These are phyloP conservation scores for Multifurca ochricompacta DNA, from an alignment of 768 basidiomycete species.

Conservation along the genomic window DNA sequence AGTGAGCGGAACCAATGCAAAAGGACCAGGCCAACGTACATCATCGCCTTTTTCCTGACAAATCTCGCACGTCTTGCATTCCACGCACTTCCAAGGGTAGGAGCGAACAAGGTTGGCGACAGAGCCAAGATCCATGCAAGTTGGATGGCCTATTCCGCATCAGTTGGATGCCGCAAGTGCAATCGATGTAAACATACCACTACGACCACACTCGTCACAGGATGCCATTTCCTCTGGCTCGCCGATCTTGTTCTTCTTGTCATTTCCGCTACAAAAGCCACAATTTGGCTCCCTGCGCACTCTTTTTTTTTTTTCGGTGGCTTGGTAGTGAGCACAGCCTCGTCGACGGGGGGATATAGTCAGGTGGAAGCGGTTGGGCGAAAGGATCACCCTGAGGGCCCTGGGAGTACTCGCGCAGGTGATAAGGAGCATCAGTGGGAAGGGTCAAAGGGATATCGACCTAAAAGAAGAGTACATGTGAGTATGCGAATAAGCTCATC, in stretches of 20 bases:
- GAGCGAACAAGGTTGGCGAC: conserved; percentile 54
- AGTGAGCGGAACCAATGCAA: conserved; percentile 17
- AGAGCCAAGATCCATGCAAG: conserved; percentile 61
- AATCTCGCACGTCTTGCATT: conserved; percentile 89
- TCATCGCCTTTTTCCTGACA: conserved; percentile 83
- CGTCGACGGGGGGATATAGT: conserved; percentile 42
- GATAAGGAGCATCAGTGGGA: conserved; percentile 18
- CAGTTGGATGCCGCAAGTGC: neutral
- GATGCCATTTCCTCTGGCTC: conserved; percentile 63
- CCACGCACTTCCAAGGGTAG: conserved; percentile 83
- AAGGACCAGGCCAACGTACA: conserved; percentile 45
- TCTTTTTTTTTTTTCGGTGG: conserved; percentile 40
- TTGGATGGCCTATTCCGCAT: conserved; percentile 62
- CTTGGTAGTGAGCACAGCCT: conserved; percentile 33
- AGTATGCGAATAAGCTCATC: conserved; percentile 13
- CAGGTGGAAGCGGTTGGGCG: conserved; percentile 51
- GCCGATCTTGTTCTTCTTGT: conserved; percentile 47
- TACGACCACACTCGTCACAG: conserved; percentile 77
- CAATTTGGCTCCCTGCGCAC: conserved; percentile 57
- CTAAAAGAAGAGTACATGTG: conserved; percentile 13
- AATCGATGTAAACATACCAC: conserved; percentile 44
- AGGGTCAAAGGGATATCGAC: conserved; percentile 12
- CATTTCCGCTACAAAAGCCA: conserved; percentile 69
- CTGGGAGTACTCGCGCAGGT: conserved; percentile 48
- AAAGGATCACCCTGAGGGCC: conserved; percentile 81